Conservation (phyloP, 768 basidiomycete genomes). For the Russula vinacea region DNA sequence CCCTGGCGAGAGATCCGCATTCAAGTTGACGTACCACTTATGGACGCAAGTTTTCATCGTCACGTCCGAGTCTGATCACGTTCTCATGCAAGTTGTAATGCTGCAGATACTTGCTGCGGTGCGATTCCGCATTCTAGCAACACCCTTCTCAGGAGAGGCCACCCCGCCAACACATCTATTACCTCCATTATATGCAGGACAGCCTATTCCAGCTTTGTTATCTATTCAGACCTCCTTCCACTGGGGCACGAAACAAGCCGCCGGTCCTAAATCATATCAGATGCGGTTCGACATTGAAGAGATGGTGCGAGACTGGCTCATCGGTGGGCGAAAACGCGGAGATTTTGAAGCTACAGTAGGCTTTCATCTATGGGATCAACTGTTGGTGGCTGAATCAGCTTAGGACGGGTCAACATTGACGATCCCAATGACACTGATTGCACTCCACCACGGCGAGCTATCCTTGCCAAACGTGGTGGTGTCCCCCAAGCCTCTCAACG, state of each 20-base stretch:
- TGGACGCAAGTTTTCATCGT: conserved; percentile 55
- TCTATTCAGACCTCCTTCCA: conserved; percentile 70
- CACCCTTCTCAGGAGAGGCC: conserved; percentile 42
- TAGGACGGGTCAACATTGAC: conserved; percentile 63
- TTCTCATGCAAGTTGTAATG: conserved; percentile 13
- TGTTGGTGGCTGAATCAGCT: not conserved
- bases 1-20: conserved; percentile 76
- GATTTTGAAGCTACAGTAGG: conserved; percentile 72
- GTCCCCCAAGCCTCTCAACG: conserved; percentile 53
- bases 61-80: conserved; percentile 5
- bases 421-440: conserved; percentile 74
- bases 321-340: conserved; percentile 84
- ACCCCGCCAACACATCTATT: conserved; percentile 17
- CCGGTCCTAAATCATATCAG: conserved; percentile 44
- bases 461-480: conserved; percentile 71
- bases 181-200: conserved; percentile 70
- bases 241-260: conserved; percentile 56
- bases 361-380: conserved; percentile 8
- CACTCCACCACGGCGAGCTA: conserved; percentile 80
- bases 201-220: conserved; percentile 71
- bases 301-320: conserved; percentile 79
- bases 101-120: conserved; percentile 64
- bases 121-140: conserved; percentile 47
- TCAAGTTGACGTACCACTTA: conserved; percentile 79
- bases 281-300: conserved; percentile 84